Evolutionary conservation across 768 basidiomycete species (phyloP).

Genomic region (Mycena olivaceomarginata): DNA sequence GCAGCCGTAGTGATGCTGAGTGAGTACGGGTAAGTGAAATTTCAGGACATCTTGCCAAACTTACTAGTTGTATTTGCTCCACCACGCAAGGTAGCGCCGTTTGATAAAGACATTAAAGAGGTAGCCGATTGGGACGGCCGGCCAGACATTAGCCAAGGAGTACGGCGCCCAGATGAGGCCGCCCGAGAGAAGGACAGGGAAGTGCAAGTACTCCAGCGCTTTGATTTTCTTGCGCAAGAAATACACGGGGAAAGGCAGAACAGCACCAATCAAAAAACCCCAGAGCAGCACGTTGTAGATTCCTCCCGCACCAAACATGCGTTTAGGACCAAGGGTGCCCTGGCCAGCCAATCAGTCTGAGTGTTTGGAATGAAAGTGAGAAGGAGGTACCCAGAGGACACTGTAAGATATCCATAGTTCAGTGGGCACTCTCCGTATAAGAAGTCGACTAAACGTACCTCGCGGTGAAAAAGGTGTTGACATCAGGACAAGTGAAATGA

Average conservation of each 20-base stretch:
- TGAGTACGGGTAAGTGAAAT: not conserved
- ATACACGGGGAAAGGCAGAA: constrained; percentile 56
- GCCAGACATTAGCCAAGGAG: constrained; percentile 48
- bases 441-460: constrained; percentile 48
- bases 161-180: constrained; percentile 49
- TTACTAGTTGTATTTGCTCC: constrained; percentile 55
- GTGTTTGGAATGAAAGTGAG: constrained; percentile 12
- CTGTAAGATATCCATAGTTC: not conserved
- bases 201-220: constrained; percentile 53
- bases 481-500: constrained; percentile 58
- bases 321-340: constrained; percentile 54
- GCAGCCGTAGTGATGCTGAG: constrained; percentile 54
- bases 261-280: constrained; percentile 59
- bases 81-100: constrained; percentile 50
- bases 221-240: constrained; percentile 53
- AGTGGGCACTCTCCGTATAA: not conserved
- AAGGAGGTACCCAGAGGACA: constrained; percentile 27
- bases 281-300: constrained; percentile 50
- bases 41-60: not conserved
- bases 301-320: constrained; percentile 56
- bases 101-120: constrained; percentile 46
- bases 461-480: constrained; percentile 62
- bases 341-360: constrained; percentile 24
- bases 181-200: constrained; percentile 53
- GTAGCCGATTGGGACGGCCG: constrained; percentile 32